phyloP scores from a whole-genome alignment of 805 yeast genomes.

The Wickerhamomyces subpelliculosus region DNA sequence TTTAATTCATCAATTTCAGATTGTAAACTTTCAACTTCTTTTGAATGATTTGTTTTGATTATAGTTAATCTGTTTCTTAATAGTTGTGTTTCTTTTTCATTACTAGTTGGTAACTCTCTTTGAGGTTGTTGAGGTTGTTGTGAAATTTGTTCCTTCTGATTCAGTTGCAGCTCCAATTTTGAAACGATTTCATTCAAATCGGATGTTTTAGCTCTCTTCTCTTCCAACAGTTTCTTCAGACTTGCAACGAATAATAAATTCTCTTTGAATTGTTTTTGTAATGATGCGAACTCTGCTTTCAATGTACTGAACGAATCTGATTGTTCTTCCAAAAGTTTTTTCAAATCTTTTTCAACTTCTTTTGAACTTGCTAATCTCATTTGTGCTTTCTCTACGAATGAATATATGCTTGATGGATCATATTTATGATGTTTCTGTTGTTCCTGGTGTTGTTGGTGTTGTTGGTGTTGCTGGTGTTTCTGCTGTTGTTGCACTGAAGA shows the following conservation, averaged over 20 bases:
- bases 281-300: constrained; percentile 8
- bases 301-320: constrained; percentile 7
- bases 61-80: constrained; percentile 15
- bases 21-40: constrained; percentile 14
- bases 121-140: neutral
- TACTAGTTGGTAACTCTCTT: too few relatives aligned
- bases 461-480: too few relatives aligned
- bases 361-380: constrained; percentile 9
- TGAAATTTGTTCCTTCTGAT: constrained; percentile 8
- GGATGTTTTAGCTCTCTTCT: constrained; percentile 11
- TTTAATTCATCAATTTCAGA: constrained; percentile 11
- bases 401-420: neutral
- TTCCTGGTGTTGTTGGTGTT: too few relatives aligned
- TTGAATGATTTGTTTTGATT: constrained; percentile 16
- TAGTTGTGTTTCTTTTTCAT: constrained; percentile 14
- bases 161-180: constrained; percentile 11
- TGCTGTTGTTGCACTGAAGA: too few relatives aligned
- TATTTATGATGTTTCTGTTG: too few relatives aligned
- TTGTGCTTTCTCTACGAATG: constrained; percentile 1
- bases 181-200: constrained; percentile 7
- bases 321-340: constrained; percentile 8
- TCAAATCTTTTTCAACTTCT: constrained; percentile 12
- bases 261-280: constrained; percentile 12
- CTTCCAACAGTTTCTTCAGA: constrained; percentile 12
- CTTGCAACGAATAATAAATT: constrained; percentile 3